phyloP scores from a whole-genome alignment of 805 yeast genomes.

The Cyberlindnera saturnus region DNA sequence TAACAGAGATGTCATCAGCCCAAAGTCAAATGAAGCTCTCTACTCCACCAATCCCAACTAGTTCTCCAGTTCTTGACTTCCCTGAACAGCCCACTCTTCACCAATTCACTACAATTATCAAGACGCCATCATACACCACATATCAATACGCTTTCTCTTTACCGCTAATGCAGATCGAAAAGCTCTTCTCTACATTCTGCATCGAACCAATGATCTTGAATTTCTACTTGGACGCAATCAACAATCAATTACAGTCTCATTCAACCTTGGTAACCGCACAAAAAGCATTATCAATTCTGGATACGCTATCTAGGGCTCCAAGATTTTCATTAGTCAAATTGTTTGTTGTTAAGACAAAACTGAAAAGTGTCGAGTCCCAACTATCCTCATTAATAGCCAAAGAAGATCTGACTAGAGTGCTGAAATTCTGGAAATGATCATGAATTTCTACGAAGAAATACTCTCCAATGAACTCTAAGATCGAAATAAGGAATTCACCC shows the following conservation, averaged over 20 bases:
- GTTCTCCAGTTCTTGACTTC: constrained; percentile 2
- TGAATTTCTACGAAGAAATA: too few relatives aligned
- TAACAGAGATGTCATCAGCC: neutral
- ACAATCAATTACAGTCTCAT: neutral
- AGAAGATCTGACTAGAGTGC: too few relatives aligned
- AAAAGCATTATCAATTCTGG: constrained; percentile 5
- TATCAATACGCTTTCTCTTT: constrained; percentile 33
- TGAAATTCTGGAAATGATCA: too few relatives aligned
- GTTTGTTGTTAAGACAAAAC: constrained; percentile 10
- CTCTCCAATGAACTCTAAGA: too few relatives aligned
- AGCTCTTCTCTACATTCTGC: constrained; percentile 36
- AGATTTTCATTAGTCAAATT: constrained; percentile 18
- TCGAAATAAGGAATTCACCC: too few relatives aligned
- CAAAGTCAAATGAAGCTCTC: neutral
- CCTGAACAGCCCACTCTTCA: constrained; percentile 46
- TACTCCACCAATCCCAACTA: neutral
- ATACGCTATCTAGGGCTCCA: constrained; percentile 11
- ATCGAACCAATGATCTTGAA: constrained; percentile 43
- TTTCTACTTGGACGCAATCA: constrained; percentile 39
- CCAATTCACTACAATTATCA: constrained; percentile 39
- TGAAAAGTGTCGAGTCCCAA: neutral
- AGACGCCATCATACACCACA: constrained; percentile 24
- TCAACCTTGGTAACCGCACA: neutral
- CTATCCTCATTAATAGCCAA: neutral
- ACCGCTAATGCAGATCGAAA: constrained; percentile 19